These are phyloP conservation scores for Penicillium sp. DNA, from an alignment of 2,329 filamentous ascomycete species.

Conservation along the genomic window DNA sequence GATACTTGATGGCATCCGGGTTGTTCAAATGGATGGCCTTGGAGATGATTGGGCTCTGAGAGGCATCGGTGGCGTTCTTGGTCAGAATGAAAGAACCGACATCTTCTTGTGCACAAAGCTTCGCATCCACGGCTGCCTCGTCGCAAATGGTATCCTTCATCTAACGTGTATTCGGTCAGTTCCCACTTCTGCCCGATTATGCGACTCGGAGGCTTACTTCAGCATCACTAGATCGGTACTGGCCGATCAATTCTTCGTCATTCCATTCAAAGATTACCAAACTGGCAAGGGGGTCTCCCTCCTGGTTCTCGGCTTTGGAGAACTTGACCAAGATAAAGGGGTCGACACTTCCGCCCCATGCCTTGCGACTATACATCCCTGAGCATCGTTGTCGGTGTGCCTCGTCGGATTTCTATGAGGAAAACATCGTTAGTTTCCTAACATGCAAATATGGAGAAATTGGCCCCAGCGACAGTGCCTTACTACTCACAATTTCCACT, in stretches of 20 bases:
- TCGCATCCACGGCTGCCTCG: slow-evolving; percentile 66
- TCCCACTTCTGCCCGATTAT: background rate
- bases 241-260: slow-evolving; percentile 78
- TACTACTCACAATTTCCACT: slow-evolving; percentile 47
- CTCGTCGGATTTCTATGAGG: slow-evolving; percentile 69
- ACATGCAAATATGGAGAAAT: background rate
- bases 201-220: slow-evolving; percentile 51
- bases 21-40: slow-evolving; percentile 81
- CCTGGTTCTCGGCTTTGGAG: slow-evolving; percentile 61
- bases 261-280: slow-evolving; percentile 93
- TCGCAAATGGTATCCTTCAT: slow-evolving; percentile 76
- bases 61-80: slow-evolving; percentile 71
- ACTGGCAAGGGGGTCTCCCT: slow-evolving; percentile 75
- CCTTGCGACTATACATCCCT: slow-evolving; percentile 90
- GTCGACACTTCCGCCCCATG: slow-evolving; percentile 85
- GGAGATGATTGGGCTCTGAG: slow-evolving; percentile 74
- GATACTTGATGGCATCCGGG: slow-evolving; percentile 73
- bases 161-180: slow-evolving; percentile 39
- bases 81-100: slow-evolving; percentile 83
- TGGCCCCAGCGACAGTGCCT: background rate
- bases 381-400: slow-evolving; percentile 80
- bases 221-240: slow-evolving; percentile 59
- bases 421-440: background rate
- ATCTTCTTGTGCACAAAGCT: slow-evolving; percentile 75
- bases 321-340: slow-evolving; percentile 90